Evolutionary conservation across 1,284 basidiomycete genomes (phyloP), one percentile per base, ranked within the genome.

Genomic region (Pseudozyma sp.): DNA sequence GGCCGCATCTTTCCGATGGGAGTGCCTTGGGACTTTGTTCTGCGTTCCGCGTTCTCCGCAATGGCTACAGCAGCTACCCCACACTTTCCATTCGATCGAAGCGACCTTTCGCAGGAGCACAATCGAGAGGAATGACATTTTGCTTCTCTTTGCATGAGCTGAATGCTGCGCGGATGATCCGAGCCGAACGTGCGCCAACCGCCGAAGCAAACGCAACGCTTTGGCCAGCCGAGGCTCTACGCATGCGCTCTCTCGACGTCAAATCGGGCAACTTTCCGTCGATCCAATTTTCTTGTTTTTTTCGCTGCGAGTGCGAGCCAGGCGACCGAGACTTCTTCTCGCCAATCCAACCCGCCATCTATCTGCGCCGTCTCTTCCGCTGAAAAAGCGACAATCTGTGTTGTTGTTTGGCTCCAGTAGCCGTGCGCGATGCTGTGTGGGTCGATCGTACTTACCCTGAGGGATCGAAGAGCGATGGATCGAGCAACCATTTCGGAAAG

Each of bases 391-490:
- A 24, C 24, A 24, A 24, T 24, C 24, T 24, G 24, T 29, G 17
- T 9, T 33, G 24, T n/a, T 43, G 39, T 37, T 39, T 13, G 30
- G 34, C 9, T 4, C 11, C 24, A 13, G 50, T 7, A n/a, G 50
- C 5, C 9, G 37, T 31, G 49, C 7, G 50, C 24, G 10, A 31
- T 30, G 35, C 5, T 2, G 30, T 10, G 24, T n/a, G 24, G 24
- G 24, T 24, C 24, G 24, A 4, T 24, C 40, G 13, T 16, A 74
- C 71, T 69, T 61, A 74, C 71, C 63, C 71, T 59, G 34, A 74
- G 59, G 45, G 61, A 54, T 45, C 71, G 64, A 16, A 74, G 66
- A 53, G 71, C 71, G 49, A 74, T 57, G 48, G 67, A 74, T 56
- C 71, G 66, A 58, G 71, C 71, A 51, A 63, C 71, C 71, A 74